Evolutionary conservation across 148 eudicot genomes (phyloP).

Genomic region (Fagopyrum esculentum): DNA sequence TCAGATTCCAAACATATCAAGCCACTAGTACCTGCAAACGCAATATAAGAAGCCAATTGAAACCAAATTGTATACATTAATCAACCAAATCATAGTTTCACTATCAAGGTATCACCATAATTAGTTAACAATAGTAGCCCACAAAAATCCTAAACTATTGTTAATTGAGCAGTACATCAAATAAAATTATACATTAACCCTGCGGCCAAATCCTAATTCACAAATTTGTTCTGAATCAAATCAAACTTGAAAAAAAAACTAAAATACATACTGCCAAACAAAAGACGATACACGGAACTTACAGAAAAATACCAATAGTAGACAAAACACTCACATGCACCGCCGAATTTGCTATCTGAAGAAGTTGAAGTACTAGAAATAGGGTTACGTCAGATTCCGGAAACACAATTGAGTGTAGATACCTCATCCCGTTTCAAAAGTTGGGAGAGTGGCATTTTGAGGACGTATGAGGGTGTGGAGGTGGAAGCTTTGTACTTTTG

Average conservation of each 20-base stretch:
- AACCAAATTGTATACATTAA: background rate
- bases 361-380: slow-evolving; percentile 3
- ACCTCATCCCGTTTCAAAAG: slow-evolving; percentile 19
- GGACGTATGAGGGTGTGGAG: slow-evolving; percentile 28
- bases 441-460: slow-evolving; percentile 40
- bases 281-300: background rate
- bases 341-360: background rate
- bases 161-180: background rate
- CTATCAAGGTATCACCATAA: background rate
- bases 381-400: slow-evolving; percentile 11
- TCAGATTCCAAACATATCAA: slow-evolving; percentile 69
- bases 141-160: background rate
- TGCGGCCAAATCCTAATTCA: background rate
- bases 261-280: background rate
- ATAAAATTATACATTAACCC: background rate
- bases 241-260: background rate
- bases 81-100: background rate
- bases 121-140: background rate
- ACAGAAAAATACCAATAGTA: background rate
- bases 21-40: slow-evolving; percentile 30
- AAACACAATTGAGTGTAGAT: slow-evolving; percentile 5
- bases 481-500: slow-evolving; percentile 16
- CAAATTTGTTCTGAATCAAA: background rate
- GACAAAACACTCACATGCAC: background rate
- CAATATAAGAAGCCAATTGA: background rate